Conservation (phyloP, 225 moss, liverwort and hornwort species). For the Straminergon stramineum region DNA sequence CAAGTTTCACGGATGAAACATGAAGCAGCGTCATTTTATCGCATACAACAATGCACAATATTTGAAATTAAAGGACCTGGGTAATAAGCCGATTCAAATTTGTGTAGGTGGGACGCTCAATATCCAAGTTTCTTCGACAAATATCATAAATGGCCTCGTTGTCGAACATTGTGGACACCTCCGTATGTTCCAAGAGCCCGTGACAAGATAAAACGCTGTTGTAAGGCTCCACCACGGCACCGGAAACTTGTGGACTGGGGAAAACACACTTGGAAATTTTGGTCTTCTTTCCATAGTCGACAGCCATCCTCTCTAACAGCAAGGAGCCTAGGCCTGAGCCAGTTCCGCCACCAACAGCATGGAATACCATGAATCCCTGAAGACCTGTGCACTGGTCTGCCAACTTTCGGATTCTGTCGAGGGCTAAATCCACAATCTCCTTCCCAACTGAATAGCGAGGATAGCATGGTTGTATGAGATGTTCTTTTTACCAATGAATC, state of each 20-base stretch:
- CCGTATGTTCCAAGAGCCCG: constrained; percentile 41
- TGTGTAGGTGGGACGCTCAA: constrained; percentile 64
- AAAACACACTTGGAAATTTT: constrained; percentile 10
- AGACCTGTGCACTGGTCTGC: constrained; percentile 16
- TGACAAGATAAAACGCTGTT: constrained; percentile 18
- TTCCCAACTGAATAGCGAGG: constrained; percentile 14
- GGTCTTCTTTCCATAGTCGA: constrained; percentile 14
- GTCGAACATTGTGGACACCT: constrained; percentile 61
- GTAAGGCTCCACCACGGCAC: constrained; percentile 20
- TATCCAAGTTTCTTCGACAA: constrained; percentile 51
- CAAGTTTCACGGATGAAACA: not conserved
- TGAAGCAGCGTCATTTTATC: not conserved
- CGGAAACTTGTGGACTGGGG: constrained; percentile 17
- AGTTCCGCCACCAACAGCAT: constrained; percentile 11
- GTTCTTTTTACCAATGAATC: not conserved
- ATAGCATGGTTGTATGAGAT: not conserved
- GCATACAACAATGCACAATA: not conserved
- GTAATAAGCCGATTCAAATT: constrained; percentile 33
- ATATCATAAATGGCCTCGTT: constrained; percentile 62
- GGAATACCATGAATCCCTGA: constrained; percentile 7
- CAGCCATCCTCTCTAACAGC: constrained; percentile 13
- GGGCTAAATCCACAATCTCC: constrained; percentile 12
- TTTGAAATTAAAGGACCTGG: not conserved
- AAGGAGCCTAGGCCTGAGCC: constrained; percentile 14
- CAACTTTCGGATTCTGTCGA: constrained; percentile 16